A percentile compares a stretch with the other conserved stretches of the same genome.
Evolutionary conservation across 257 asterid species (phyloP).

Genomic region (Solanum lycopersicoides): DNA sequence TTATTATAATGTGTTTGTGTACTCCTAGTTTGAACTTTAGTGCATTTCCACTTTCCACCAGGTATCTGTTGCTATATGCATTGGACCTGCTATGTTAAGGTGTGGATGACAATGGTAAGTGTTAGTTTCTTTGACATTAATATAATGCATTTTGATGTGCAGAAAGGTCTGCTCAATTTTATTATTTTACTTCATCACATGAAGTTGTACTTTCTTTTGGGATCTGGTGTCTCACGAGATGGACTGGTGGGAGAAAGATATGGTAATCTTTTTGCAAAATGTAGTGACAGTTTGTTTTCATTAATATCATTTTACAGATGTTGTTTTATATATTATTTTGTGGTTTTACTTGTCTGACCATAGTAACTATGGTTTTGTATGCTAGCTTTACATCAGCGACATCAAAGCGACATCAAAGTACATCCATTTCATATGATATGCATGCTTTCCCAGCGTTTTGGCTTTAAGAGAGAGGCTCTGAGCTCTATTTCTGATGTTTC

Average conservation of each 20-base stretch:
- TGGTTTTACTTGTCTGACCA: background rate
- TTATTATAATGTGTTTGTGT: background rate
- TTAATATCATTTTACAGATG: background rate
- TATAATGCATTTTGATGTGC: too few relatives aligned
- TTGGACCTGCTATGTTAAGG: slow-evolving; percentile 29
- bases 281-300: background rate
- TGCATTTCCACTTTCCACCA: slow-evolving; percentile 2
- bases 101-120: background rate
- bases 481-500: background rate
- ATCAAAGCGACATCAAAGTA: slow-evolving; percentile 84
- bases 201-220: slow-evolving; percentile 15
- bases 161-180: background rate
- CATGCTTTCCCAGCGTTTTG: too few relatives aligned
- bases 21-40: background rate
- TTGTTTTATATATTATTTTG: background rate
- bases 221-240: slow-evolving; percentile 74
- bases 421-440: too few relatives aligned
- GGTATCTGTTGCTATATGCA: too few relatives aligned
- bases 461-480: background rate
- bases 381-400: slow-evolving; percentile 39
- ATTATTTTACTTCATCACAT: background rate
- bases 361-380: background rate
- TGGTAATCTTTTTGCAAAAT: slow-evolving; percentile 29
- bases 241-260: slow-evolving; percentile 80
- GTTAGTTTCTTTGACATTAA: too few relatives aligned